Evolutionary conservation across 352 stramenopile species (phyloP), one percentile per base, ranked within the genome.

Genomic region (Globisporangium sylvaticum): DNA sequence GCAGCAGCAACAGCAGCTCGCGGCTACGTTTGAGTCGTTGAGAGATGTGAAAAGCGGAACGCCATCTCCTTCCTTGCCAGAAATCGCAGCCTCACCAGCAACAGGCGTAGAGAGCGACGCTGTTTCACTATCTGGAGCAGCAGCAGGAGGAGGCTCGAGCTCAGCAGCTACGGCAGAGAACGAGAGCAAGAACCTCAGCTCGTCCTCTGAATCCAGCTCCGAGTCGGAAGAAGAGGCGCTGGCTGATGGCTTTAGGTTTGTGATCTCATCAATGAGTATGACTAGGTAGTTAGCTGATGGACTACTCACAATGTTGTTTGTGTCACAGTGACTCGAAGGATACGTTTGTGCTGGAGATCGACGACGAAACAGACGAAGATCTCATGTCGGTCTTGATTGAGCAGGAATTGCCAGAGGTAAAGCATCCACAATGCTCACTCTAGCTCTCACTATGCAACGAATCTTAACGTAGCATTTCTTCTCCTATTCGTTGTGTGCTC

Each of bases 341-440:
- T 44, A 93, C 89, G 18, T 97, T 96, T 70, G 87, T 97, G 5
- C 69, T 97, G 25, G 89, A 97, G 63, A 95, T 97, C 42, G 91
- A 97, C 60, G 91, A 97, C 64, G 91, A 97, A 74, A 96, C 90
- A 0, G 91, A 97, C 59, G 91, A 97, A 82, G 91, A 97, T 62
- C 68, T 96, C 5, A 95, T 97, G 89, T 95, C 91, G 3, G 91
- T 96, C 3, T 62, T 97, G 7, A 77, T 97, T 7, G 89, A 97
- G 66, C 88, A 97, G 58, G 84, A 92, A 55, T 68, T 95, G 4
- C 85, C 88, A 9, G 89, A 92, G 74, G 83, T 88, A 58, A 9
- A 9, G 65, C 9, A 58, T 5, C 2, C 25, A 24, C 31, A 18
- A 8, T 20, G 50, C 22, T 22, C 24, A 20, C 1, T n/a, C 12